Evolutionary conservation across 2,329 filamentous ascomycete species (phyloP).

Genomic region (Fusarium sp.): DNA sequence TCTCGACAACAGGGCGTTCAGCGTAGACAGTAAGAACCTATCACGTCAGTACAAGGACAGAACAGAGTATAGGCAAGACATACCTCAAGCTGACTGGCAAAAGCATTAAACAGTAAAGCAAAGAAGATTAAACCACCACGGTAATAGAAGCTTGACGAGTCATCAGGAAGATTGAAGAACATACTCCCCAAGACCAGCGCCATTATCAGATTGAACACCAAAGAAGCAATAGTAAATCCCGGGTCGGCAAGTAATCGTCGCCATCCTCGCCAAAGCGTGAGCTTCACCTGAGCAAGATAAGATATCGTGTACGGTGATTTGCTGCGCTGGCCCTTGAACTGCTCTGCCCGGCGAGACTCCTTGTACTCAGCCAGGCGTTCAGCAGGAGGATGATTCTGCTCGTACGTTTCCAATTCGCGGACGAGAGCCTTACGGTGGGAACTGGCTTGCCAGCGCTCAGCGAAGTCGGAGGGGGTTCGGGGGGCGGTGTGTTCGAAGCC

Average conservation of each 20-base stretch:
- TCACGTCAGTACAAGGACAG: not conserved
- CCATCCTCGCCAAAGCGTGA: constrained; percentile 57
- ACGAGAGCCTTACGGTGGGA: constrained; percentile 44
- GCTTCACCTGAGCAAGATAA: constrained; percentile 57
- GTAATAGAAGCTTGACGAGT: constrained; percentile 60
- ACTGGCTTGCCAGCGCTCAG: constrained; percentile 49
- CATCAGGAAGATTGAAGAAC: constrained; percentile 59
- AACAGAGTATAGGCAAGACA: not conserved
- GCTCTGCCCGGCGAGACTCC: constrained; percentile 38
- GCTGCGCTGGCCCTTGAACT: constrained; percentile 53
- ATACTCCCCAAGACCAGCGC: constrained; percentile 65
- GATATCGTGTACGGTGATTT: constrained; percentile 62
- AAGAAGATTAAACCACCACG: constrained; percentile 64
- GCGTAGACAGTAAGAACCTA: constrained; percentile 49
- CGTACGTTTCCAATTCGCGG: constrained; percentile 48
- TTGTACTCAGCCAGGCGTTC: constrained; percentile 41
- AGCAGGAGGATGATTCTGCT: constrained; percentile 32
- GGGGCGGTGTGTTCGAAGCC: constrained; percentile 51
- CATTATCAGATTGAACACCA: constrained; percentile 60
- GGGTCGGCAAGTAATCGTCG: constrained; percentile 56
- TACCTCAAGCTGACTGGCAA: constrained; percentile 53
- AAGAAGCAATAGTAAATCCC: constrained; percentile 54
- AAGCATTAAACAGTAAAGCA: constrained; percentile 63
- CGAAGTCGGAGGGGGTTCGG: constrained; percentile 54
- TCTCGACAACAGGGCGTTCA: constrained; percentile 50